Base-by-base conservation (phyloP, 2,329 filamentous ascomycete species). In the Scedosporium dehoogii region DNA sequence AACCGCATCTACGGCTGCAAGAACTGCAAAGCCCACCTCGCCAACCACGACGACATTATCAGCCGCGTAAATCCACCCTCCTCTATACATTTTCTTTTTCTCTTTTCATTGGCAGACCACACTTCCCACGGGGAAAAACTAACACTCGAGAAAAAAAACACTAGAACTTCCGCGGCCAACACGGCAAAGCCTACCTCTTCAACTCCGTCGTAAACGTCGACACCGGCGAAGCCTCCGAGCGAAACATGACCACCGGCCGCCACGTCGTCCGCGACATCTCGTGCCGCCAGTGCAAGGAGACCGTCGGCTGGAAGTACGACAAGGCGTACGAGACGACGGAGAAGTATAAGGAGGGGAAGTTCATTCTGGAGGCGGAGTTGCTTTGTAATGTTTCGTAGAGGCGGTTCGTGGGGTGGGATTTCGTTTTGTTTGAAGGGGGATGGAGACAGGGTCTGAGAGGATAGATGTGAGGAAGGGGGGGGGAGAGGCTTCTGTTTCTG, bases 301-400 rank as follows among this genome's bases (percentile, higher is more conserved):
- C 88, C 33, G 94, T 99, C 61, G 94, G 94, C 42, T 99, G 94
- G 94, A 97, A 96, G 75, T 99, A 99, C 74, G 94, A 99, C 76
- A 96, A 96, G 78, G 94, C 94, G 1, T 97, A 90, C 73, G 94
- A 99, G 78, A 76, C 80, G 41, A 87, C 83, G 66, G 93, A 99
- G 82, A 96, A 96, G 78, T 99, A 99, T 78, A 99, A 99, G 80
- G 94, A 99, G 81, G 92, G 92, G 62, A 99, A 97, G 78, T 97
- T 90, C 73, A 99, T 99, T 64, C 81, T 99, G 63, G 93, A 97
- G 79, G 90, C 90, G 38, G 92, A 96, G 78, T 77, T 97, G 66
- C 81, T 97, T 46, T 93, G 90, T 75, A 87, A 86, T 68, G 92
- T 97, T 64, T 84, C 79, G 69, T 86, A 72, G 44, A 16, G 29